Conservation (phyloP, 225 moss, liverwort and hornwort species). For the Takakia lepidozioides region DNA sequence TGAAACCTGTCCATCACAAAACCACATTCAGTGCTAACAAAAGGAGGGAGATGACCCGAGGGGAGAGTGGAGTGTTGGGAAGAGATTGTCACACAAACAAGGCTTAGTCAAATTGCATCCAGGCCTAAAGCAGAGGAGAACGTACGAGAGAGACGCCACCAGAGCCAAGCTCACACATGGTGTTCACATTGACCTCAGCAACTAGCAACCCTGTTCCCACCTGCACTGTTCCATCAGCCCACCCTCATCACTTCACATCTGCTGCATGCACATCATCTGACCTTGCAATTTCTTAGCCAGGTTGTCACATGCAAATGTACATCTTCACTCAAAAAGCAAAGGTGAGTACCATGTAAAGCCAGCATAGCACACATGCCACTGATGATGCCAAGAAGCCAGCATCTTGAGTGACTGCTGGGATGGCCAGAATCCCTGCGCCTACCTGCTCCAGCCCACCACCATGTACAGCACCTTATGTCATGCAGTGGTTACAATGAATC, state of each 20-base stretch:
- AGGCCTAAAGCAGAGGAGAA: too few relatives aligned
- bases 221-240: conserved; percentile 50
- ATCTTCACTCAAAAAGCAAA: conserved; percentile 1
- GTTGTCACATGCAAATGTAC: conserved; percentile 7
- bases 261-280: too few relatives aligned
- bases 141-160: conserved; percentile 93
- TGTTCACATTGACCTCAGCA: conserved; percentile 96
- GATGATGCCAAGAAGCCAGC: conserved; percentile 91
- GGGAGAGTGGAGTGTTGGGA: too few relatives aligned
- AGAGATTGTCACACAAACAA: too few relatives aligned
- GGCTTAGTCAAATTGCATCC: too few relatives aligned
- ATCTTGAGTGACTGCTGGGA: conserved; percentile 95
- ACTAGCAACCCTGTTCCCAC: conserved; percentile 77
- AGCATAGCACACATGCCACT: conserved; percentile 62
- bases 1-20: conserved; percentile 53
- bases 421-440: conserved; percentile 95
- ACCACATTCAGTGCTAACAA: too few relatives aligned
- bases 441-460: conserved; percentile 27
- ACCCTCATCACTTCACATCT: too few relatives aligned
- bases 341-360: conserved; percentile 85
- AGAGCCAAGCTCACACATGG: conserved; percentile 93
- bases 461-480: background rate
- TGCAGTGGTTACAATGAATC: background rate
- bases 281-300: conserved; percentile 16
- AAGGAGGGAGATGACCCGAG: too few relatives aligned